These are phyloP conservation scores for Talaromyces sp. DNA, from an alignment of 2,329 filamentous ascomycete species.

Conservation along the genomic window DNA sequence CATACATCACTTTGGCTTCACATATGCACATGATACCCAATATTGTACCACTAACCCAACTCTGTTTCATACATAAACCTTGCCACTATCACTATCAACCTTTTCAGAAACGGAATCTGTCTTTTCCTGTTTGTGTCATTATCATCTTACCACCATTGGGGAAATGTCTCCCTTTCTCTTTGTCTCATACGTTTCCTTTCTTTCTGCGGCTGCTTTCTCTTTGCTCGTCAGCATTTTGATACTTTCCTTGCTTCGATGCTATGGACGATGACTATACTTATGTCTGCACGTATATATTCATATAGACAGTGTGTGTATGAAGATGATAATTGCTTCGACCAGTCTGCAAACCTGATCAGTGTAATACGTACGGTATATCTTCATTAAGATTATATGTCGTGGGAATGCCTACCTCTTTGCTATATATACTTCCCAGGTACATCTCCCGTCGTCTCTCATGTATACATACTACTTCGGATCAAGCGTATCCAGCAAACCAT, in stretches of 20 bases:
- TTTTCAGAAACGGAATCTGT: background rate
- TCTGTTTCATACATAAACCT: background rate
- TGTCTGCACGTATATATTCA: conserved; percentile 7
- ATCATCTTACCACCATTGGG: background rate
- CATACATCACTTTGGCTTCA: background rate
- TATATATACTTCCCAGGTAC: background rate
- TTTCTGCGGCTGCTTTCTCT: conserved; percentile 1
- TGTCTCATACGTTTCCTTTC: background rate
- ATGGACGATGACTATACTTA: conserved; percentile 6
- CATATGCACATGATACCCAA: background rate
- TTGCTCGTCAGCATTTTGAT: background rate
- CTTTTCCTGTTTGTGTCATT: background rate
- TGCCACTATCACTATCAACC: background rate
- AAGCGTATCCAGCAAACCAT: conserved; percentile 35
- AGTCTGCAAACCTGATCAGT: background rate
- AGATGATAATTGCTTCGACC: conserved; percentile 5
- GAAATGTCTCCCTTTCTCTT: background rate
- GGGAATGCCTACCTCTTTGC: background rate
- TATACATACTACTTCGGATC: conserved; percentile 21
- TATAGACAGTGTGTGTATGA: conserved; percentile 1
- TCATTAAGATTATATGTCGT: background rate
- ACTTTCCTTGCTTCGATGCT: background rate
- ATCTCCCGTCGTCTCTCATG: too few species aligned
- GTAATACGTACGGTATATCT: background rate
- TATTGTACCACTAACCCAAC: conserved; percentile 8